Evolutionary conservation across 2,329 filamentous ascomycete species (phyloP).

Genomic region (Colletotrichum salicis): DNA sequence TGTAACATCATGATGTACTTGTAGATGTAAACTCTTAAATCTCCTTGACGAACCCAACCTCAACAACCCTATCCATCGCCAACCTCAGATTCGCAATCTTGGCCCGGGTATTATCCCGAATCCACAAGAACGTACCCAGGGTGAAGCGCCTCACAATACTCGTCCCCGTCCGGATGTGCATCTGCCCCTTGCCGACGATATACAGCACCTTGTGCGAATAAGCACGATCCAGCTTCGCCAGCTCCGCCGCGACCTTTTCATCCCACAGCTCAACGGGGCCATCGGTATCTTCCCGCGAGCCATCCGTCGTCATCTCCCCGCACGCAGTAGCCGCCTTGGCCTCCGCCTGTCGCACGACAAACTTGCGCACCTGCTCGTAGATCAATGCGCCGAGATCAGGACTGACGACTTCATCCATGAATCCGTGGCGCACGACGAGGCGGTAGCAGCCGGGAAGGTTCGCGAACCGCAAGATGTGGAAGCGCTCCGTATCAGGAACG

Average conservation of each 20-base stretch:
- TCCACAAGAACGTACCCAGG: conserved; percentile 69
- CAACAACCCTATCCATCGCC: conserved; percentile 69
- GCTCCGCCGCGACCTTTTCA: conserved; percentile 46
- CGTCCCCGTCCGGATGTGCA: conserved; percentile 57
- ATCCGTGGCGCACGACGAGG: conserved; percentile 76
- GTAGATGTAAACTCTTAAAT: conserved; percentile 50
- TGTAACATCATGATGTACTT: too few relatives aligned
- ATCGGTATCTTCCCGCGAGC: conserved; percentile 17
- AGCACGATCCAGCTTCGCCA: conserved; percentile 56
- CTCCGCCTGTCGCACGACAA: conserved; percentile 51
- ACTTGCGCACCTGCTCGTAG: conserved; percentile 65
- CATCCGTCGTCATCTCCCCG: conserved; percentile 8
- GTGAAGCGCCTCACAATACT: conserved; percentile 56
- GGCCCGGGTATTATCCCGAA: conserved; percentile 72
- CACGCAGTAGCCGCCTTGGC: conserved; percentile 35
- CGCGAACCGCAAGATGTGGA: conserved; percentile 54
- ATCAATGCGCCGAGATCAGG: conserved; percentile 70
- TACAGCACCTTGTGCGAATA: conserved; percentile 62
- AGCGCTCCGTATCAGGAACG: conserved; percentile 60
- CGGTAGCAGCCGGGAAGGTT: conserved; percentile 73
- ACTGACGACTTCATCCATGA: conserved; percentile 76
- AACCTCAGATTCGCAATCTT: conserved; percentile 73
- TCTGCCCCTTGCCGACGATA: conserved; percentile 71
- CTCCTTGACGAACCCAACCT: conserved; percentile 77
- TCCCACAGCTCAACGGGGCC: conserved; percentile 40